Evolutionary conservation across 179 eudicot genomes (phyloP), one percentile per base, ranked within the genome.

Genomic region (Carnegiea gigantea): DNA sequence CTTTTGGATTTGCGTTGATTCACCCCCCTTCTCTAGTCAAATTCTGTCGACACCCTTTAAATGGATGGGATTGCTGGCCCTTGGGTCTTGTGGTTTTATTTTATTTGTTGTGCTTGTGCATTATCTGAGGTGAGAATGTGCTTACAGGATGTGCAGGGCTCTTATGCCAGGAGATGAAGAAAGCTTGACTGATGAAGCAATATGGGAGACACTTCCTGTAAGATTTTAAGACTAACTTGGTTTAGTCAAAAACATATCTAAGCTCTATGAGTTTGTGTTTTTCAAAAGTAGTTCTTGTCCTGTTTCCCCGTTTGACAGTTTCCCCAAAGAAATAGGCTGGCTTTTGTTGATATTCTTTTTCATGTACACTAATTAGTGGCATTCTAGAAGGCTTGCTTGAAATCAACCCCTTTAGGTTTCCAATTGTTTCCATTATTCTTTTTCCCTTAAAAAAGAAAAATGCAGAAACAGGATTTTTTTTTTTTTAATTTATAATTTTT

Each of bases 191-290:
- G 96, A 94, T 86, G 99, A 92, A 77, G 95, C 96, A 62, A 87
- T 95, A 88, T 95, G 99, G 97, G 99, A 95, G 89, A 94, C 98
- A 24, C 98, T 95, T 86, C 99, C 99, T 76, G 99, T 94, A 83
- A 90, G 96, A 88, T 85, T 24, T 20, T 20, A 78, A 60, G 4
- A 30, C 73, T 4, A 28, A 15, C 4, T 3, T 62, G 13, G 40
- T 21, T 53, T 30, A 15, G 26, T 51, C 78, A 20, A 1, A 23
- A 77, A 59, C 70, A 15, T 53, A 48, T 74, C 59, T 74, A 44
- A 11, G 9, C 11, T n/a, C 46, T 3, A 24, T 74, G 68, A 43
- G 48, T 24, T 75, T 54, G 67, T 79, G 36, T 54, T 36, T 79
- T 57, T 21, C 18, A 30, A 12, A 40, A 21, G 44, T 26, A 77